Evolutionary conservation across 163 green algal species (phyloP), one percentile per base, ranked within the genome.

Genomic region (Chlamydomonas reinhardtii): DNA sequence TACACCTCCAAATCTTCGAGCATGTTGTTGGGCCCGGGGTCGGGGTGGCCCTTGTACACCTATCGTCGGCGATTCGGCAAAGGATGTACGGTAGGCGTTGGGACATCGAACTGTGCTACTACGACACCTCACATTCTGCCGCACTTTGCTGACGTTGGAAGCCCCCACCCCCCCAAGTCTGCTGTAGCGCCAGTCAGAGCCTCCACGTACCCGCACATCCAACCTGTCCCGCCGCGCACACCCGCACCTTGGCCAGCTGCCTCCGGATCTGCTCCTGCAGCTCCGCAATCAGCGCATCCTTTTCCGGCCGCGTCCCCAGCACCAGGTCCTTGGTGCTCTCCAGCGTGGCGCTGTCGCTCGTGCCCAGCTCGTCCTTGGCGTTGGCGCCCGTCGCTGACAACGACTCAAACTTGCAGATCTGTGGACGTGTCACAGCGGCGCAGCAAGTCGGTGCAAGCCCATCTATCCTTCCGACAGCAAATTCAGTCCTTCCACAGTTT

Each of bases 191-290:
- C n/a, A n/a, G n/a, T n/a, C n/a, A n/a, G n/a, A n/a, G n/a, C n/a
- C n/a, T n/a, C n/a, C n/a, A n/a, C n/a, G n/a, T n/a, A n/a, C n/a
- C n/a, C n/a, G n/a, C n/a, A n/a, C n/a, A n/a, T n/a, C n/a, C n/a
- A n/a, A n/a, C 39, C 39, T 8, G 8, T 48, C 39, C 39, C 39
- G 39, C n/a, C n/a, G n/a, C n/a, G n/a, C n/a, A n/a, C n/a, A n/a
- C n/a, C n/a, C 59, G 52, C 73, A 88, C 83, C 74, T 88, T 88
- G 31, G 83, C 83, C 66, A 88, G 83, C 83, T 88, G 83, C 69
- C 75, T 37, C 9, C 84, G 69, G 20, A 89, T 89, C 56, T 89
- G 84, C 84, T 89, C 84, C 62, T 89, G 84, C 66, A 89, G 76
- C 75, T 89, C 84, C 20, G 70, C 73, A 24, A 89, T 89, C 11